Conservation (phyloP, 495 filamentous ascomycete genomes). For the Friedmanniomyces simplex region DNA sequence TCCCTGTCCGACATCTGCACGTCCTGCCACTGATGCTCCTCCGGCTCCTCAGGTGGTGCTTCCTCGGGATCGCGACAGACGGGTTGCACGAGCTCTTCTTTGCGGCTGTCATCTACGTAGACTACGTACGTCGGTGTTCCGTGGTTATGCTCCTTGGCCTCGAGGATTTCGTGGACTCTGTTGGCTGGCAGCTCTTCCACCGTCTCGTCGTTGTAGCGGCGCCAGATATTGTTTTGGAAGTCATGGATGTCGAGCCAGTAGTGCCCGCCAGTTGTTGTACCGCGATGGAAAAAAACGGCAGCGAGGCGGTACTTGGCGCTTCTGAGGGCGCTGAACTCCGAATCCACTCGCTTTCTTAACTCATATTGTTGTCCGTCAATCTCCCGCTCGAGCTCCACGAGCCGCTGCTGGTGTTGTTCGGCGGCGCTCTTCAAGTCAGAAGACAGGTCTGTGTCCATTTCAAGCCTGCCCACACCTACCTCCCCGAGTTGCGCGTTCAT, state of each 20-base stretch:
- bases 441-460: background rate
- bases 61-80: slow-evolving; percentile 39
- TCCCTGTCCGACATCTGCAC: slow-evolving; percentile 3
- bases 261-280: slow-evolving; percentile 58
- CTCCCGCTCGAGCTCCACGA: slow-evolving; percentile 34
- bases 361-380: slow-evolving; percentile 45
- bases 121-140: slow-evolving; percentile 81
- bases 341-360: slow-evolving; percentile 40
- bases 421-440: slow-evolving; percentile 12
- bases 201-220: slow-evolving; percentile 82
- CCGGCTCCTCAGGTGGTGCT: background rate
- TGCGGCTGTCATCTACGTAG: slow-evolving; percentile 59
- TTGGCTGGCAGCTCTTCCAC: slow-evolving; percentile 55
- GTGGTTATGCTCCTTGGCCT: slow-evolving; percentile 20
- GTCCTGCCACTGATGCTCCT: background rate
- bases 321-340: slow-evolving; percentile 51
- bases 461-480: background rate
- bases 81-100: slow-evolving; percentile 51
- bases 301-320: slow-evolving; percentile 71
- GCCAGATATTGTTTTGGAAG: slow-evolving; percentile 70
- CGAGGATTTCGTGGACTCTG: slow-evolving; percentile 45
- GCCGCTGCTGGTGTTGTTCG: slow-evolving; percentile 32
- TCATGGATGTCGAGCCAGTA: slow-evolving; percentile 98
- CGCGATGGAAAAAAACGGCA: slow-evolving; percentile 85
- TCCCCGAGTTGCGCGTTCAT: background rate